Percentiles rank a stretch among this genome's conserved stretches.
phyloP scores from a whole-genome alignment of 1,139 yeast species.

The Hansenula sp. region DNA sequence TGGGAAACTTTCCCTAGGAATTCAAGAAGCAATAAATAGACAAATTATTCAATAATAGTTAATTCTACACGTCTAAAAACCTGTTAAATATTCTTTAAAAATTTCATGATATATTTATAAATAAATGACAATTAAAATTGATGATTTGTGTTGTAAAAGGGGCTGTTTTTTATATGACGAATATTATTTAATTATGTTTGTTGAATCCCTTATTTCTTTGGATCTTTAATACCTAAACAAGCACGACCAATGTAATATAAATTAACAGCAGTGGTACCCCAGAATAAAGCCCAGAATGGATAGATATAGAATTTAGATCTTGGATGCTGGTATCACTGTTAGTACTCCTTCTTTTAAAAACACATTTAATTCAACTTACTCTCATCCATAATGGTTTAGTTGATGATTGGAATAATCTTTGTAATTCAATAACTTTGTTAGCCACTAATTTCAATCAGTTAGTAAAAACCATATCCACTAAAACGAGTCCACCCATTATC shows the following conservation, averaged over 20 bases:
- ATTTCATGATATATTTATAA: background rate
- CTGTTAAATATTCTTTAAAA: background rate
- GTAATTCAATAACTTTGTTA: constrained; percentile 68
- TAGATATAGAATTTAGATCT: constrained; percentile 78
- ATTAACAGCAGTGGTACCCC: constrained; percentile 67
- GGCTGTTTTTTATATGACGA: too few relatives aligned
- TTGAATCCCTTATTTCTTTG: constrained; percentile 1
- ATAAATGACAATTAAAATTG: background rate
- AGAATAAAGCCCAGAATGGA: constrained; percentile 87
- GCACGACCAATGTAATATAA: constrained; percentile 80
- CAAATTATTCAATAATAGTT: background rate
- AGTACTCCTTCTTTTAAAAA: constrained; percentile 18
- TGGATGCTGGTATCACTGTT: constrained; percentile 32
- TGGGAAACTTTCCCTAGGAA: background rate
- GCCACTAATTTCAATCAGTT: constrained; percentile 31
- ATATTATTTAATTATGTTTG: too few relatives aligned
- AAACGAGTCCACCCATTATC: too few relatives aligned
- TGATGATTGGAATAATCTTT: constrained; percentile 69
- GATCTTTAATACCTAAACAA: constrained; percentile 59
- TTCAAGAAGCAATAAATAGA: background rate
- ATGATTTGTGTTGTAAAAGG: background rate
- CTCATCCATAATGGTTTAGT: constrained; percentile 74
- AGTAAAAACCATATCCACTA: constrained; percentile 3
- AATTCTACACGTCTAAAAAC: too few relatives aligned
- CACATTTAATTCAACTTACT: constrained; percentile 20